These are phyloP conservation scores for Globisporangium parvum DNA, from an alignment of 352 stramenopile genomes.

Conservation along the genomic window DNA sequence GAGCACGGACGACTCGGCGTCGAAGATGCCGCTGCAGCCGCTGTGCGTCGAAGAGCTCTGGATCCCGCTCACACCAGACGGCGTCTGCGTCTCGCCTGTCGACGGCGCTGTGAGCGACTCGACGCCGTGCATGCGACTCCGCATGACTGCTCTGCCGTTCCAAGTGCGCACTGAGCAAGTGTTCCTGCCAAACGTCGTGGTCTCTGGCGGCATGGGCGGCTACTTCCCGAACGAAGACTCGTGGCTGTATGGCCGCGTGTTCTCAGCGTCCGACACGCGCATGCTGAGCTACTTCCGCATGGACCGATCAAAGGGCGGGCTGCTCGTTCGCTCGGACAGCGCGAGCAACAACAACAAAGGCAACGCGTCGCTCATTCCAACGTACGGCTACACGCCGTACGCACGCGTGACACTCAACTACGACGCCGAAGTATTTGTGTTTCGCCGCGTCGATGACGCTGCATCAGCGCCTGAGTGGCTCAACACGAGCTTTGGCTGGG, in stretches of 20 bases:
- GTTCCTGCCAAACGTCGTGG: slow-evolving; percentile 35
- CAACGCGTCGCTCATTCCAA: slow-evolving; percentile 40
- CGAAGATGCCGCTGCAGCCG: slow-evolving; percentile 56
- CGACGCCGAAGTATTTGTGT: slow-evolving; percentile 66
- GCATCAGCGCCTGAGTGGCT: slow-evolving; percentile 63
- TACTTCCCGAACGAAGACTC: slow-evolving; percentile 56
- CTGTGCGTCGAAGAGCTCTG: slow-evolving; percentile 77
- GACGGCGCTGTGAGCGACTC: slow-evolving; percentile 3
- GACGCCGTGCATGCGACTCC: slow-evolving; percentile 61
- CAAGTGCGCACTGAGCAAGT: slow-evolving; percentile 63
- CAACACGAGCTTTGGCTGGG: slow-evolving; percentile 50
- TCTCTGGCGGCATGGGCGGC: slow-evolving; percentile 68
- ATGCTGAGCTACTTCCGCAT: slow-evolving; percentile 81
- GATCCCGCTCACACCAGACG: slow-evolving; percentile 40
- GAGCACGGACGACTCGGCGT: slow-evolving; percentile 52
- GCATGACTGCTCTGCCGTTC: slow-evolving; percentile 71
- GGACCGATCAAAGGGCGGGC: slow-evolving; percentile 47
- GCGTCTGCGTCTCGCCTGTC: slow-evolving; percentile 14
- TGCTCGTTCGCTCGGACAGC: slow-evolving; percentile 59
- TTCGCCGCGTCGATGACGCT: slow-evolving; percentile 49
- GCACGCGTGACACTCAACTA: slow-evolving; percentile 74
- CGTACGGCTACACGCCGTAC: slow-evolving; percentile 54
- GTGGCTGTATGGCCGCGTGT: slow-evolving; percentile 65
- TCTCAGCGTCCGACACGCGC: slow-evolving; percentile 53
- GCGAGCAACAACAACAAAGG: slow-evolving; percentile 75